These are phyloP conservation scores for Globisporangium orthogonon DNA, from an alignment of 352 stramenopile genomes.

Conservation along the genomic window DNA sequence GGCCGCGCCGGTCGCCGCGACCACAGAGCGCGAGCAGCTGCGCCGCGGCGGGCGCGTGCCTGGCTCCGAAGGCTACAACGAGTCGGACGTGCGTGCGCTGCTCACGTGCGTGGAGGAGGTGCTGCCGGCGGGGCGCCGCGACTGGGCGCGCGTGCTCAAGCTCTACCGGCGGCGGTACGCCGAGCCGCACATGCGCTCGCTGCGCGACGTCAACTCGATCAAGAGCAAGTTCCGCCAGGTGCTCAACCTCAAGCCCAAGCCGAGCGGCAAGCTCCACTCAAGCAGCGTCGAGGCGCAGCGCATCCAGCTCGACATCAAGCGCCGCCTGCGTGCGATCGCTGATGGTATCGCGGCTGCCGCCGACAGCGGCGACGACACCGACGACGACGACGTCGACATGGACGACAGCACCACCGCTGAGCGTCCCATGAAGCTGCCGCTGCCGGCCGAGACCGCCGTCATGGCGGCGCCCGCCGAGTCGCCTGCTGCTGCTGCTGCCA, in stretches of 20 bases:
- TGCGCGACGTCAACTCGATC: conserved; percentile 16
- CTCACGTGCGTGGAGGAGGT: conserved; percentile 10
- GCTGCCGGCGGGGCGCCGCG: conserved; percentile 16
- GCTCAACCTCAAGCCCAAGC: conserved; percentile 21
- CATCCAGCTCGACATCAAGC: neutral
- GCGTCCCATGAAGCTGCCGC: neutral
- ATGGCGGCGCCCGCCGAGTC: too few species aligned
- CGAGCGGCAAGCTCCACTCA: conserved; percentile 1
- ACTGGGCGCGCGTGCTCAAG: conserved; percentile 26
- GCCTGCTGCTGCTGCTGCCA: too few species aligned
- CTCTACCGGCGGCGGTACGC: conserved; percentile 23
- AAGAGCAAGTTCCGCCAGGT: conserved; percentile 35
- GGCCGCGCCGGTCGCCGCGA: too few species aligned
- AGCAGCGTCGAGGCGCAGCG: conserved; percentile 4
- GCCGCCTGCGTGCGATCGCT: neutral
- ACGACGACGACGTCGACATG: neutral
- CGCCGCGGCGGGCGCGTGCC: conserved; percentile 3
- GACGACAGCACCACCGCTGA: neutral
- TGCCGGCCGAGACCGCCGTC: neutral
- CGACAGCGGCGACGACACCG: conserved; percentile 3
- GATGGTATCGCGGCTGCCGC: conserved; percentile 4
- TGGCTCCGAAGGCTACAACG: conserved; percentile 2
- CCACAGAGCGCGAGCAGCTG: neutral
- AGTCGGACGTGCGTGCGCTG: conserved; percentile 1
- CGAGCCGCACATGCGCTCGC: conserved; percentile 19